phyloP scores from a whole-genome alignment of 495 filamentous ascomycete species.

The Xylaria intraflava region DNA sequence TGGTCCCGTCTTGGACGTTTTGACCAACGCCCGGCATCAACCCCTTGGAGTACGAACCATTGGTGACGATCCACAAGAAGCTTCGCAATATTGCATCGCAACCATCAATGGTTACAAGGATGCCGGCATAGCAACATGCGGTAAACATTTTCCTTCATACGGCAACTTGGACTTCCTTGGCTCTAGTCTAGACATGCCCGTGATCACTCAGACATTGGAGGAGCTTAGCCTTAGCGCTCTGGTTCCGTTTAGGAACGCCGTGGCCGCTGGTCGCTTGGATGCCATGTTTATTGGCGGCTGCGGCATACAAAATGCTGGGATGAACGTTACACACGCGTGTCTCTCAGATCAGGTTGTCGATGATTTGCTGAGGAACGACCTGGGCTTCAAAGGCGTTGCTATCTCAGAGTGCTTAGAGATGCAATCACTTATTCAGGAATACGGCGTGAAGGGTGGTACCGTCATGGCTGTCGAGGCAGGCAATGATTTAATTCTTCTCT shows the following conservation, averaged over 20 bases:
- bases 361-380: conserved; percentile 69
- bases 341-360: conserved; percentile 86
- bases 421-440: conserved; percentile 85
- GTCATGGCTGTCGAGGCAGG: conserved; percentile 93
- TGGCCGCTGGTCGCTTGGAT: conserved; percentile 67
- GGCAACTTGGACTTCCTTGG: conserved; percentile 89
- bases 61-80: conserved; percentile 84
- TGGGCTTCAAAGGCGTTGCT: conserved; percentile 84
- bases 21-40: conserved; percentile 83
- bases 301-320: conserved; percentile 75
- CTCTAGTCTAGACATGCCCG: conserved; percentile 77
- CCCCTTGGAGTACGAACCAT: conserved; percentile 76
- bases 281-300: conserved; percentile 91
- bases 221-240: conserved; percentile 77
- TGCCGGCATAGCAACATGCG: conserved; percentile 74
- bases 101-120: conserved; percentile 86
- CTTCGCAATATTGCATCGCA: conserved; percentile 77
- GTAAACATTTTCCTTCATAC: conserved; percentile 90
- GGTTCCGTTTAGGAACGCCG: conserved; percentile 81
- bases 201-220: conserved; percentile 85
- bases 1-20: conserved; percentile 81
- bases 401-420: conserved; percentile 93
- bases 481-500: conserved; percentile 79
- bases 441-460: conserved; percentile 84
- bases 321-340: conserved; percentile 89